phyloP scores from a whole-genome alignment of 768 basidiomycete species.

The Daedaleopsis nitida region DNA sequence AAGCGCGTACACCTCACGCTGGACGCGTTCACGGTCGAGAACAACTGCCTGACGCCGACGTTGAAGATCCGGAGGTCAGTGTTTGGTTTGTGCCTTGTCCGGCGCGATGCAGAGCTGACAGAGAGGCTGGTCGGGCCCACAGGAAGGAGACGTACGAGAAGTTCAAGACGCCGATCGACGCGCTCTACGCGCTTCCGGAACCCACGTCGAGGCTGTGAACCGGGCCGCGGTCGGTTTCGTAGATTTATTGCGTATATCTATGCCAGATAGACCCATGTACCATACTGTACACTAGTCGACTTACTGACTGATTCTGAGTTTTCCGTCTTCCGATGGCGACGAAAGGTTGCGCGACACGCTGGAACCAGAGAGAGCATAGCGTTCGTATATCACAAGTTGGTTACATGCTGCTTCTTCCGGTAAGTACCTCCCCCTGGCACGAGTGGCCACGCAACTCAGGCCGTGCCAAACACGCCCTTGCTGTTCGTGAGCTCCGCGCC shows the following conservation, averaged over 20 bases:
- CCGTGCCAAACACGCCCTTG: conserved; percentile 51
- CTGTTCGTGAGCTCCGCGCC: conserved; percentile 75
- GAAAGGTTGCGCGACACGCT: no score
- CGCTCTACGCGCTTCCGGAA: conserved; percentile 72
- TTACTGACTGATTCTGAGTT: no score
- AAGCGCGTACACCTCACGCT: conserved; percentile 79
- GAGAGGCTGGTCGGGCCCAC: conserved; percentile 5
- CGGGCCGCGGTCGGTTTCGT: not conserved
- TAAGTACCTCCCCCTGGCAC: not conserved
- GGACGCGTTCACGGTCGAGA: conserved; percentile 76
- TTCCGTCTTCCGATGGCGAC: no score
- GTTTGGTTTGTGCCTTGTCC: not conserved
- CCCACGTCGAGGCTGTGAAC: conserved; percentile 40
- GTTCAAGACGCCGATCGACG: conserved; percentile 73
- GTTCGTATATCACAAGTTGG: conserved; percentile 13
- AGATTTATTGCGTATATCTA: not conserved
- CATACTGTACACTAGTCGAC: not conserved
- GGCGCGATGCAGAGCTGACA: not conserved
- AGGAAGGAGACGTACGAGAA: conserved; percentile 74
- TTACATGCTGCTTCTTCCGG: conserved; percentile 14
- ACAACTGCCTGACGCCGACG: conserved; percentile 87
- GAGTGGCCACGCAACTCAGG: conserved; percentile 10
- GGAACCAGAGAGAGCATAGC: not conserved
- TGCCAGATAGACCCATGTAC: not conserved
- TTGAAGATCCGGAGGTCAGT: conserved; percentile 75